Conservation (phyloP, 208 protist genomes). For the Sergeia podlipaevii region DNA sequence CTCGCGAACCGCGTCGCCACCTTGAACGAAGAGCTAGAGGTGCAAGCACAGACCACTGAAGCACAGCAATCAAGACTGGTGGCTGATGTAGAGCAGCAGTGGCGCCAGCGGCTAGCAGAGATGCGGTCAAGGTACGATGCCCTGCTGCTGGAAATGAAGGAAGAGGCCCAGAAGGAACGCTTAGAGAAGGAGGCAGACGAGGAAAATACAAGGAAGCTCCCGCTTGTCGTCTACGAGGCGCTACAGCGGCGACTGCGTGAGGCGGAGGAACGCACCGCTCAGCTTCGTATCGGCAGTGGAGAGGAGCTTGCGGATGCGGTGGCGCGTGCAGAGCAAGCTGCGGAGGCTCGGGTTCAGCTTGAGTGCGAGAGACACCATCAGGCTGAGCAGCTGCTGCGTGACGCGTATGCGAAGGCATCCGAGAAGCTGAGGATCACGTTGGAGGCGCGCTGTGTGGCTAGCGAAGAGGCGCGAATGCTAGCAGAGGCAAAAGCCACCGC, state of each 20-base stretch:
- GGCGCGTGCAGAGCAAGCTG: slow-evolving; percentile 19
- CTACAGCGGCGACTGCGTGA: slow-evolving; percentile 10
- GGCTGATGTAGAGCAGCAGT: slow-evolving; percentile 20
- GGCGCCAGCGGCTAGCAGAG: slow-evolving; percentile 16
- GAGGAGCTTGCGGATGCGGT: slow-evolving; percentile 8
- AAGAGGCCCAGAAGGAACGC: slow-evolving; percentile 25
- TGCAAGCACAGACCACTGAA: slow-evolving; percentile 5
- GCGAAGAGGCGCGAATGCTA: too few relatives aligned
- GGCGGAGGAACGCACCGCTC: slow-evolving; percentile 25
- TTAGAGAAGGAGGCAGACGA: background rate
- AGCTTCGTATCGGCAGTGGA: slow-evolving; percentile 15
- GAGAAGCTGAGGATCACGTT: too few relatives aligned
- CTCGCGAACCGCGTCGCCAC: slow-evolving; percentile 14
- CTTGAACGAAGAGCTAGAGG: slow-evolving; percentile 1
- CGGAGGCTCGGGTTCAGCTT: slow-evolving; percentile 7
- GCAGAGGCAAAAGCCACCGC: too few relatives aligned
- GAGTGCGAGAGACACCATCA: slow-evolving; percentile 14
- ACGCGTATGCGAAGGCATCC: slow-evolving; percentile 7
- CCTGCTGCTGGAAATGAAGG: too few relatives aligned
- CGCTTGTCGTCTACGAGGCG: slow-evolving; percentile 20
- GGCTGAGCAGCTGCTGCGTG: slow-evolving; percentile 13
- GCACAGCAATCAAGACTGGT: slow-evolving; percentile 8
- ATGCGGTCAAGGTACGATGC: slow-evolving; percentile 33
- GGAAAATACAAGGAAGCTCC: background rate
- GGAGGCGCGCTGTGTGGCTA: too few relatives aligned